Base-by-base conservation (phyloP, 2,329 filamentous ascomycete genomes). In the Talaromyces sp. region DNA sequence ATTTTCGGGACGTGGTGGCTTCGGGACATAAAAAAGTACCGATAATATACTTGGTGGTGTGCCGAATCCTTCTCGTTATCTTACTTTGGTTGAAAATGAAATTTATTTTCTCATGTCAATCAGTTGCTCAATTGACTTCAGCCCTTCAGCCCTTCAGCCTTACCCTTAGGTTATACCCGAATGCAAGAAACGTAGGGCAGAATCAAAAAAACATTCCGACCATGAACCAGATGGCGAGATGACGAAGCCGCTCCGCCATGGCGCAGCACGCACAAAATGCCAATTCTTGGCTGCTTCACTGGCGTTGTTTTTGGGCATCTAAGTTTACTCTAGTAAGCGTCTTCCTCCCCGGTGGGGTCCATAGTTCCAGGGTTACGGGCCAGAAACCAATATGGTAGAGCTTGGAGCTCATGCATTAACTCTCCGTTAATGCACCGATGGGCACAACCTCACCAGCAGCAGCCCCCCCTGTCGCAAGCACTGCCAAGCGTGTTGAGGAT, bases 261-360 rank as follows among this genome's bases (percentile, higher is more conserved):
- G 35, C 45, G 35, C 35, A 39, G n/a, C n/a, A 19, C 11, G 22
- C 8, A 22, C 5, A 27, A 37, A 17, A 42, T 49, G 46, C 46
- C 46, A 49, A 42, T 37, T 39, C 36, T 49, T 49, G 46, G 46
- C 46, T 49, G 29, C 46, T 24, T 16, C 46, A 27, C 36, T 37
- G 10, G 22, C 32, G 5, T n/a, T 27, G 14, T 13, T 27, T 20
- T 13, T 30, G 20, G 44, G 33, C 16, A 33, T 30, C 4, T n/a
- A 20, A 47, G 13, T 16, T 19, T 22, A 19, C 20, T 40, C 35
- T 22, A 16, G 13, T 30, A 6, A 43, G 40, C 40, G 11, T 27
- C 40, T 19, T 19, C 16, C 35, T 19, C 16, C 17, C 36, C 16
- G 16, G 36, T 20, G 36, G 36, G 36, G 36, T 39, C 36, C 20